Base-by-base conservation (phyloP, 2,329 filamentous ascomycete genomes). In the Hypoxylon sp. region DNA sequence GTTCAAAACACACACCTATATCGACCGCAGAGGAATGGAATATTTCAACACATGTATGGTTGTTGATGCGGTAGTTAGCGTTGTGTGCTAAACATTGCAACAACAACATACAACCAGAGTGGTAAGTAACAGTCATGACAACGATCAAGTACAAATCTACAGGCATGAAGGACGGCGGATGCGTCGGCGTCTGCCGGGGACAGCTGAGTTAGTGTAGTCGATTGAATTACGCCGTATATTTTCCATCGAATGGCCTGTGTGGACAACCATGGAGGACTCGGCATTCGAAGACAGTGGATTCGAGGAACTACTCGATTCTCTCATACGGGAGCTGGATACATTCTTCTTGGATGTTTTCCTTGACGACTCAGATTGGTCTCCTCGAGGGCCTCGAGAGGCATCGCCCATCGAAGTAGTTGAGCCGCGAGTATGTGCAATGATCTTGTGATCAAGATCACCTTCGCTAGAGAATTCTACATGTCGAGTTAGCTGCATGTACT, bases 231-330 rank as follows among this genome's bases (percentile, higher is more conserved):
- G 28, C n/a, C 50, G 48, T n/a, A 75, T 23, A 5, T 69, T 53
- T 5, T 77, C 73, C 21, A 43, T 25, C 9, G 76, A 78, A 64
- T 77, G 75, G 9, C 76, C 76, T 1, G 76, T 78, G 46, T 78
- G 76, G 28, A 65, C 76, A 41, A 73, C 6, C 45, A 74, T 48
- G 9, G 76, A 78, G 23, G 74, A 77, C 23, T 49, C 57, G 17
- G 68, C 43, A 11, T 65, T 45, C 14, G 59, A 66, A 4, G 67
- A 19, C 25, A 55, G 23, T 19, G 60, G 65, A 13, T 64, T 59
- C 10, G 59, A 64, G 19, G 70, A 65, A 38, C 50, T 52, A 49
- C 50, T 59, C 13, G 65, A 70, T 14, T 49, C 32, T 43, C 32
- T 45, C 4, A 56, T 30, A n/a, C 28, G 23, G 3, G 30, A 23